These are phyloP conservation scores for Phytophthora litchii DNA, from an alignment of 352 stramenopile species.

Conservation along the genomic window DNA sequence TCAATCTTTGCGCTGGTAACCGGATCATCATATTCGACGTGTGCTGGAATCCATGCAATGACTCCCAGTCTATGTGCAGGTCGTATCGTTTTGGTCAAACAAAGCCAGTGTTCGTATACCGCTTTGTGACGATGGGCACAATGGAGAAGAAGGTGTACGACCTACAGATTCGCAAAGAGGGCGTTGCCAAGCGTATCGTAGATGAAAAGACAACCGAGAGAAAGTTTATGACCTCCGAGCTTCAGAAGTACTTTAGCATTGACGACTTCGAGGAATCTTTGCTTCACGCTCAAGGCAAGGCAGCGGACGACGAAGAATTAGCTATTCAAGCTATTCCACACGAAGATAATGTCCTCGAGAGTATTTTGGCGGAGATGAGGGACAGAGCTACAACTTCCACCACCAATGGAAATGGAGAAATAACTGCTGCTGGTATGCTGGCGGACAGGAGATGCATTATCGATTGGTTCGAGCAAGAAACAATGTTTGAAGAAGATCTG, in stretches of 20 bases:
- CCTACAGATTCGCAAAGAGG: constrained; percentile 90
- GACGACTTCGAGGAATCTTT: constrained; percentile 81
- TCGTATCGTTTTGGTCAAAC: constrained; percentile 93
- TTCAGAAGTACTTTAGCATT: constrained; percentile 88
- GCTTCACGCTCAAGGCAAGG: constrained; percentile 42
- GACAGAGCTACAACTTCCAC: constrained; percentile 19
- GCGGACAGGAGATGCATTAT: constrained; percentile 56
- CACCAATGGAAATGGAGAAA: constrained; percentile 12
- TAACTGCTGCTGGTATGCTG: constrained; percentile 18
- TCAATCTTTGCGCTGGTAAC: constrained; percentile 90
- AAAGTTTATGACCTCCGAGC: constrained; percentile 81
- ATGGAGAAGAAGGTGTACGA: constrained; percentile 95
- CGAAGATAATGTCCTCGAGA: constrained; percentile 57
- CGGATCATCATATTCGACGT: constrained; percentile 93
- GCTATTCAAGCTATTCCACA: constrained; percentile 40
- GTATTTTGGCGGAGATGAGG: constrained; percentile 53
- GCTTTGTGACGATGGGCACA: constrained; percentile 90
- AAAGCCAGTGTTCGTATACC: constrained; percentile 93
- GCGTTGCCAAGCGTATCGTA: constrained; percentile 88
- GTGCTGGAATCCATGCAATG: constrained; percentile 92
- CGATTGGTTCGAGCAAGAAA: constrained; percentile 90
- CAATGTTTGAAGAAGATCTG: constrained; percentile 90
- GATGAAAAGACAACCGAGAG: constrained; percentile 86
- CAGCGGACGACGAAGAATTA: constrained; percentile 21
- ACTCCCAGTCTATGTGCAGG: constrained; percentile 93